A percentile compares a stretch with the other conserved stretches of the same genome.
These are phyloP conservation scores for Solanum ossicruentum DNA, from an alignment of 257 asterid species.

Conservation along the genomic window DNA sequence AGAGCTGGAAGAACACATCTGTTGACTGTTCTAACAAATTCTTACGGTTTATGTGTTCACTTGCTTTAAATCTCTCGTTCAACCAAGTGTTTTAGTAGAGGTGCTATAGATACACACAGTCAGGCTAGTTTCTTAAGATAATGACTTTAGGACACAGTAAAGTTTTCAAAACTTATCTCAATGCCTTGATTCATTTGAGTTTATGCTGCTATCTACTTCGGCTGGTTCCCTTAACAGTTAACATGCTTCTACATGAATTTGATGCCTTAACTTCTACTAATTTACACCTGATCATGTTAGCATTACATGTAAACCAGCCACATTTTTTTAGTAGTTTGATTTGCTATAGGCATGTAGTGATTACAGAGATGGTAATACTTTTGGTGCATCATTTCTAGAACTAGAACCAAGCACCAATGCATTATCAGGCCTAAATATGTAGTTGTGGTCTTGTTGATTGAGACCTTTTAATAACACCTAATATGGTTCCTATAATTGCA, in stretches of 20 bases:
- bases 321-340: not conserved
- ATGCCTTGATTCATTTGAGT: not conserved
- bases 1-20: not conserved
- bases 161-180: not conserved
- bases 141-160: not conserved
- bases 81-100: not conserved
- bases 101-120: not conserved
- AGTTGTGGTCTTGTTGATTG: not conserved
- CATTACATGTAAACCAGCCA: not conserved
- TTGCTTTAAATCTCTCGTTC: not conserved
- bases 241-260: not conserved
- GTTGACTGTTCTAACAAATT: not conserved
- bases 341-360: not conserved
- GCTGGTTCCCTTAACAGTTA: not conserved
- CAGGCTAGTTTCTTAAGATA: not conserved
- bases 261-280: not conserved
- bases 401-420: not conserved
- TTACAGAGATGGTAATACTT: not conserved
- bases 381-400: not conserved
- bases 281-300: not conserved
- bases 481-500: not conserved
- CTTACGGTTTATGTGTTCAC: not conserved
- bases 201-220: not conserved
- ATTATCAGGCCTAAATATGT: not conserved
- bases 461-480: not conserved